These are phyloP conservation scores for Nicotiana otophora DNA, from an alignment of 257 asterid genomes.

Conservation along the genomic window DNA sequence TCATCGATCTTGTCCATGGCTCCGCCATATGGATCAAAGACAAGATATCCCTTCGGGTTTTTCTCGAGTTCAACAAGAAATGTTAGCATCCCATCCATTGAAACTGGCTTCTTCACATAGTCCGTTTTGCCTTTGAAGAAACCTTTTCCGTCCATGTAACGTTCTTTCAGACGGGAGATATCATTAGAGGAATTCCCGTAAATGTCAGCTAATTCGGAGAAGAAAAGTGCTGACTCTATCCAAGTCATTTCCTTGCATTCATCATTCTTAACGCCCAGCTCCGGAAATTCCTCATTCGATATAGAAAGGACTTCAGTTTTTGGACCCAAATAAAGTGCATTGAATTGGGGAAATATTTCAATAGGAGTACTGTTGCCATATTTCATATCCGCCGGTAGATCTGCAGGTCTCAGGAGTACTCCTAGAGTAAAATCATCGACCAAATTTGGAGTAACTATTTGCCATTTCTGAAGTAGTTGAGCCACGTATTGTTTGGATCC, in stretches of 20 bases:
- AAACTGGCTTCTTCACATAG: conserved; percentile 41
- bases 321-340: conserved; percentile 53
- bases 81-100: conserved; percentile 23
- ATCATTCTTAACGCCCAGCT: conserved; percentile 24
- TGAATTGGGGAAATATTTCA: conserved; percentile 54
- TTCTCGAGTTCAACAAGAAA: conserved; percentile 32
- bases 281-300: conserved; percentile 32
- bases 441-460: conserved; percentile 42
- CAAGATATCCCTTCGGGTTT: conserved; percentile 58
- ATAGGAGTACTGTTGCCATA: conserved; percentile 11
- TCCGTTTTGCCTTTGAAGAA: conserved; percentile 74
- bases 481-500: conserved; percentile 26
- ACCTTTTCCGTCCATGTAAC: conserved; percentile 30
- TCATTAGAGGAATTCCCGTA: conserved; percentile 11
- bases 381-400: too few species aligned
- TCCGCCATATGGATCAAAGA: conserved; percentile 74
- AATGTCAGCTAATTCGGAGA: conserved; percentile 34
- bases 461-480: conserved; percentile 48
- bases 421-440: conserved; percentile 43
- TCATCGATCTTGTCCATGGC: conserved; percentile 43
- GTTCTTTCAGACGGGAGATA: conserved; percentile 28
- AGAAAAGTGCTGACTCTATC: conserved; percentile 58
- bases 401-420: conserved; percentile 34
- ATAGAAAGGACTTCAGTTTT: conserved; percentile 26
- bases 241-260: conserved; percentile 59